Base-by-base conservation (phyloP, 148 eudicot species). In the Nepenthes mirabilis region DNA sequence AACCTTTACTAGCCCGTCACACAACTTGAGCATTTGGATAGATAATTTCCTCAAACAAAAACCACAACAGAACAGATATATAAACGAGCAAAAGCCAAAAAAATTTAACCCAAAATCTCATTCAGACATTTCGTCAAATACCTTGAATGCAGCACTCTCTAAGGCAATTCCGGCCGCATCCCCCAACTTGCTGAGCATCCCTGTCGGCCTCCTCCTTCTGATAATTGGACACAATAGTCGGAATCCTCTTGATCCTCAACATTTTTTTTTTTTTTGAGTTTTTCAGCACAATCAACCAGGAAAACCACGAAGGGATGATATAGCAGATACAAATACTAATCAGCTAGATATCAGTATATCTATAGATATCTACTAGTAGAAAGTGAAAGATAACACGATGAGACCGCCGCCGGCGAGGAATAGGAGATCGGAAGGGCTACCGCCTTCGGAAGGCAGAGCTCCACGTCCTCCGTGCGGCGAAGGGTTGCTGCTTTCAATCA, bases 211-310 rank as follows among this genome's bases (percentile, higher is more conserved):
- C 96, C 23, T 93, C 99, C 85, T 86, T 89, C 75, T 94, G 99
- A 71, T 72, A 86, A 63, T 89, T 94, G 43, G 99, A 94, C 7
- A 94, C 91, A 70, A 84, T 60, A 43, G 99, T 94, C 33, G 99
- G 99, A 69, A 94, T 90, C 75, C 97, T 84, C 82, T 89, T 94
- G 40, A 94, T 94, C 79, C 77, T 89, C 79, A 94, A 79, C 97
- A 82, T 82, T 52, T 10, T 49, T n/a, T 49, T 49, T 45, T 45
- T 11, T 45, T n/a, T 23, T 49, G 43, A n/a, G 1, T 35, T 36
- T 47, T 37, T 55, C 61, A 56, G 55, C 36, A 62, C 47, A 56
- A 6, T 36, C 43, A 33, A 14, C 34, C 11, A 5, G 23, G 23
- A 47, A 36, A 51, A 59, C 12, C 58, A 55, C 52, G n/a, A 49